Evolutionary conservation across 208 protist genomes (phyloP), one percentile per base, ranked within the genome.

Genomic region (Wallacemonas sp.): DNA sequence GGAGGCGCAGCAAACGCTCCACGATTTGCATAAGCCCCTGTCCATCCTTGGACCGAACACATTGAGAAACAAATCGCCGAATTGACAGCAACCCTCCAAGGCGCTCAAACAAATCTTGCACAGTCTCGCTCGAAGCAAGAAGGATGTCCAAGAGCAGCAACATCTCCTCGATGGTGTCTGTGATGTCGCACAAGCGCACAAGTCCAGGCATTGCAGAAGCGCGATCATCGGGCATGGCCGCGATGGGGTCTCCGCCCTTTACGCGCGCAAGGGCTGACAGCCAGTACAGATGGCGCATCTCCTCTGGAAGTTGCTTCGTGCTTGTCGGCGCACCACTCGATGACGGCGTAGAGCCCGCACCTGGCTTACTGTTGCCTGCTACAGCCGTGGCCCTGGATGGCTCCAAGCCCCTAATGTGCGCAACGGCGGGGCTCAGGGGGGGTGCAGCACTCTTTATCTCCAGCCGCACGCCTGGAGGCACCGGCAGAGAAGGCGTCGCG

Each of bases 251-350:
- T 0, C 77, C 68, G 27, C 84, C 84, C 46, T 84, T 88, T 6
- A 91, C 77, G 61, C 86, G 84, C 5, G 77, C 74, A 15, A 94
- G 72, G 41, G 75, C 77, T 6, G 78, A 75, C 26, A 87, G 71
- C 85, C 88, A 94, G 45, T 84, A 79, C 5, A 90, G 68, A 42
- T 90, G 85, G 30, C 71, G 66, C 75, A 89, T 86, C 70, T 90
- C 82, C 36, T 79, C 67, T 22, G 82, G 80, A 62, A 82, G 77
- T 66, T 87, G 78, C 65, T 80, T 84, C 62, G 79, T 68, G 54
- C 63, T 62, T 5, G 21, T 6, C 38, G 68, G 30, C 41, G 61
- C 27, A 0, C 64, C 34, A 12, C 70, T 66, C 11, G 73, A 53
- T 14, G 73, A 66, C 5, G 71, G 60, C n/a, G n/a, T n/a, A n/a